Base-by-base conservation (phyloP, 495 filamentous ascomycete species). In the Saxophila tyrrhenica region DNA sequence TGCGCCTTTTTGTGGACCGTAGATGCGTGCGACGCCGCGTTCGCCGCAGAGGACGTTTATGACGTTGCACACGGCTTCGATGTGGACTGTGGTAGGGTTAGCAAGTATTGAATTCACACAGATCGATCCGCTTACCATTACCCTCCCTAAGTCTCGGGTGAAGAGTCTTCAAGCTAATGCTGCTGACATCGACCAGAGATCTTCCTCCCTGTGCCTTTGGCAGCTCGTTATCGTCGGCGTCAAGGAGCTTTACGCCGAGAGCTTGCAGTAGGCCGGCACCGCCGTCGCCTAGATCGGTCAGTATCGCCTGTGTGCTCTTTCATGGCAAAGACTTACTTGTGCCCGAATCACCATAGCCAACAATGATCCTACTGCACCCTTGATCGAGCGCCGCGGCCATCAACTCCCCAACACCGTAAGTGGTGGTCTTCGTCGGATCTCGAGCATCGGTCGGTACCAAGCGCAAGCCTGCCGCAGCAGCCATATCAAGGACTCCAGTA, bases 281-380 rank as follows among this genome's bases (percentile, higher is more conserved):
- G 23, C 56, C 56, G 32, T 58, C 56, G 22, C 50, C 29, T 35
- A n/a, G n/a, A n/a, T n/a, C n/a, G n/a, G n/a, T n/a, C n/a, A n/a
- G n/a, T n/a, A n/a, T n/a, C n/a, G n/a, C n/a, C n/a, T n/a, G n/a
- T n/a, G n/a, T n/a, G n/a, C n/a, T n/a, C n/a, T n/a, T n/a, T n/a
- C n/a, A n/a, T n/a, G n/a, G n/a, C n/a, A n/a, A n/a, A n/a, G 29
- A 35, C 29, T 35, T 35, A 44, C 41, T 46, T 16, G 56, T 58
- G 17, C 56, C 56, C 1, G 56, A 58, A 25, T 58, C 56, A 7
- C 56, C 56, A 39, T 50, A 58, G 2, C 56, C 56, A 29, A 58
- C n/a, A 7, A 58, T 17, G 44, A 58, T 54, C 11, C 41, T 35
- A 2, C 2, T 25, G 43, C 25, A 7, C 7, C 56, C 56, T 35